Percentiles rank a stretch among this genome's conserved stretches.
phyloP scores from a whole-genome alignment of 164 flowering plant genomes.

The Stephania japonica region DNA sequence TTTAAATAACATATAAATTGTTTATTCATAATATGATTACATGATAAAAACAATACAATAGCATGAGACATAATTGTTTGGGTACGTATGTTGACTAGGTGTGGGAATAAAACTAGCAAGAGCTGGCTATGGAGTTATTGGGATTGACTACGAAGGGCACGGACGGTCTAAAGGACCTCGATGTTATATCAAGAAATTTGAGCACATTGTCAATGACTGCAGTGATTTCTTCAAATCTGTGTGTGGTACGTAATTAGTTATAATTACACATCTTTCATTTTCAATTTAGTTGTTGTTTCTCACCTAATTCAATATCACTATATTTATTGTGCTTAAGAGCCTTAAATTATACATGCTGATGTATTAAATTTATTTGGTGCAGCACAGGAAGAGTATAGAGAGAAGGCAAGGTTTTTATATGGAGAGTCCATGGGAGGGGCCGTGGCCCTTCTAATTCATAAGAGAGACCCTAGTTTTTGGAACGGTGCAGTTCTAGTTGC shows the following conservation, averaged over 20 bases:
- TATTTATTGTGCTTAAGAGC: no score
- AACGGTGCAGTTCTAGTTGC: constrained; percentile 86
- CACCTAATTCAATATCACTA: no score
- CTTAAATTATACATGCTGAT: neutral
- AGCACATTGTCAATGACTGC: constrained; percentile 74
- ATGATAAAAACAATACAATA: no score
- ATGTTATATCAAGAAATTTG: constrained; percentile 87
- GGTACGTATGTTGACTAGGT: constrained; percentile 27
- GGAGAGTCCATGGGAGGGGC: constrained; percentile 99
- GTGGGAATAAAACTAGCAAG: constrained; percentile 58
- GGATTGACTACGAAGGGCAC: constrained; percentile 93
- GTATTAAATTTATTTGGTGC: constrained; percentile 7
- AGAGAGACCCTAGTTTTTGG: constrained; percentile 70
- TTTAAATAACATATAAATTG: no score
- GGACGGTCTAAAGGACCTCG: constrained; percentile 87
- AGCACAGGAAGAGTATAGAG: constrained; percentile 56
- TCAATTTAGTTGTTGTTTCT: no score
- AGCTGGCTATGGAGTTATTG: constrained; percentile 77
- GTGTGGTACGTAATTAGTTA: constrained; percentile 43
- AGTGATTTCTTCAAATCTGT: constrained; percentile 63
- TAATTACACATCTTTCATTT: neutral
- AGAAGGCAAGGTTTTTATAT: constrained; percentile 63
- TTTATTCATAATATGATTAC: no score
- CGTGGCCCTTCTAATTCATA: constrained; percentile 68
- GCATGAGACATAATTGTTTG: no score